Base-by-base conservation (phyloP, 768 basidiomycete genomes). In the Crucibulum laeve region DNA sequence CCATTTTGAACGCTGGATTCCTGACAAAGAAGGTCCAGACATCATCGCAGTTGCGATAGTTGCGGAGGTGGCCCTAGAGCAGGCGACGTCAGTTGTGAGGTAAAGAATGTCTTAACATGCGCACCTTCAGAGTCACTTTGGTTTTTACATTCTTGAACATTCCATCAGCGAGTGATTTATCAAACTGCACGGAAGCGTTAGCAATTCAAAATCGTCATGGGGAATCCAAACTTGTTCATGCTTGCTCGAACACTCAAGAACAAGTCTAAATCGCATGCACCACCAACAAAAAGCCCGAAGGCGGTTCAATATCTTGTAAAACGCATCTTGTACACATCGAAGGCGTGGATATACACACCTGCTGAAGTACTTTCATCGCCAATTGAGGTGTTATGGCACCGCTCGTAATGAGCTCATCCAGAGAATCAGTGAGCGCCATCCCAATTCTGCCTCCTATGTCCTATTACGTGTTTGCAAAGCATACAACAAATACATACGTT, bases 1-100 rank as follows among this genome's bases (percentile, higher is more conserved):
- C 96, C 86, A 98, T 92, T 68, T 97, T 97, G 70, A 99, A 95
- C 15, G 70, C 69, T 21, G 94, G 87, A 54, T 94, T 84, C 63
- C 92, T 90, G 40, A 97, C 88, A 48, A 95, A 89, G 64, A 98
- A 99, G 41, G 95, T 98, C 96, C 96, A 98, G 38, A 98, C 95
- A 58, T 94, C 93, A 67, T 95, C 92, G 61, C 90, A 91, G 3
- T 91, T 74, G 5, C 91, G 82, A 63, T 96, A 99, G 2, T 92
- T 97, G 52, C 87, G 80, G 43, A 98, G 67, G 60, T 94, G 88
- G 14, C 92, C 95, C 91, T 90, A 49, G 6, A 26, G 32, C 32
- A 7, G 23, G 11, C 18, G 14, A 17, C 8, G n/a, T 23, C 8
- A 32, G 17, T 13, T 11, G 32, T n/a, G 11, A 14, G 26, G 24